These are phyloP conservation scores for Musa itinerans DNA, from an alignment of 176 grass and related monocot genomes.

Conservation along the genomic window DNA sequence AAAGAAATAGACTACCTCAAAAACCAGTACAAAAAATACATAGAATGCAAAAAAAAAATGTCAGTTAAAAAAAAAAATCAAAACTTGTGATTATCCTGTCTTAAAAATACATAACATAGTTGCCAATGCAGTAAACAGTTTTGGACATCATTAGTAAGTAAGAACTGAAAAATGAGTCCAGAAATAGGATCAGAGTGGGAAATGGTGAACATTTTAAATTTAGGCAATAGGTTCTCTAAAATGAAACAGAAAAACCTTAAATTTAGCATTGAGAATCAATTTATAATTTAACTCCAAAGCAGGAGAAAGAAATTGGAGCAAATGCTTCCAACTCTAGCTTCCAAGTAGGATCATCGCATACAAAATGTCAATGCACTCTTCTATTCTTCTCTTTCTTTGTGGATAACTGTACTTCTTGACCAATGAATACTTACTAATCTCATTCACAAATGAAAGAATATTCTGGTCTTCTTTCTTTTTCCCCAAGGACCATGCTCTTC, in stretches of 20 bases:
- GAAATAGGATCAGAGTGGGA: neutral
- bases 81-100: neutral
- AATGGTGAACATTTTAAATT: neutral
- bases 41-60: too few relatives aligned
- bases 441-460: too few relatives aligned
- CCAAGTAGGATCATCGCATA: too few relatives aligned
- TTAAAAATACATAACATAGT: neutral
- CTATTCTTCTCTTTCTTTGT: too few relatives aligned
- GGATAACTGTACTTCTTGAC: too few relatives aligned
- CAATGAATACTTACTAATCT: too few relatives aligned
- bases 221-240: neutral
- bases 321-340: neutral
- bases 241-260: neutral
- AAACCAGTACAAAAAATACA: neutral
- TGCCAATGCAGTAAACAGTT: neutral
- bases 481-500: too few relatives aligned
- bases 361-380: too few relatives aligned
- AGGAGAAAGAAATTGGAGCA: conserved; percentile 7
- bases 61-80: neutral
- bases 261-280: neutral
- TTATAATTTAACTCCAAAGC: neutral
- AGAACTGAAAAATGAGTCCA: neutral
- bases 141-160: neutral
- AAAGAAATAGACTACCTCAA: neutral
- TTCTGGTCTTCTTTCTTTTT: too few relatives aligned